Percentiles rank a stretch among this genome's conserved stretches.
These are phyloP conservation scores for Teunomyces panamensis DNA, from an alignment of 805 yeast species.

Conservation along the genomic window DNA sequence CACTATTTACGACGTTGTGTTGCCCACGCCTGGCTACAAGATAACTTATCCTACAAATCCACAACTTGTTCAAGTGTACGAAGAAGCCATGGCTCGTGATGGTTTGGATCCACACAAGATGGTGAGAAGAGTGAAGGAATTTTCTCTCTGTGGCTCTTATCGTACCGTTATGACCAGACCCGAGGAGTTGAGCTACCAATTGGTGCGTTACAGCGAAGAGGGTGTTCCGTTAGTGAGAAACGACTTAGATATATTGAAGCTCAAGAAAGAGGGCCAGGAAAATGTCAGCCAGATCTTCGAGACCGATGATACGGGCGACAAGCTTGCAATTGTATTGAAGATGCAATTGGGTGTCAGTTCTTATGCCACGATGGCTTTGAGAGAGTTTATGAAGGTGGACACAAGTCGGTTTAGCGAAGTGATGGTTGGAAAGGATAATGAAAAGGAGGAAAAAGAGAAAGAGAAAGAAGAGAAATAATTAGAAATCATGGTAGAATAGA, in stretches of 20 bases:
- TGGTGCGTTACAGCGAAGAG: constrained; percentile 60
- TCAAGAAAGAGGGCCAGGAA: constrained; percentile 20
- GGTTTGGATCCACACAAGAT: constrained; percentile 80
- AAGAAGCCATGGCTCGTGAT: constrained; percentile 72
- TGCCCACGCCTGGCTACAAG: constrained; percentile 97
- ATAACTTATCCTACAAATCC: constrained; percentile 78
- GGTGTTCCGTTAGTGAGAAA: constrained; percentile 74
- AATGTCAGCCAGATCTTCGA: constrained; percentile 20
- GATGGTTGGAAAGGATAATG: constrained; percentile 7
- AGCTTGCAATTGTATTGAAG: constrained; percentile 68
- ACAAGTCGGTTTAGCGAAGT: constrained; percentile 42
- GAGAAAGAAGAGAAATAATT: background rate
- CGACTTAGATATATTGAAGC: constrained; percentile 53
- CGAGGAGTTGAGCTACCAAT: constrained; percentile 54
- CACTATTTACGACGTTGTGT: constrained; percentile 76
- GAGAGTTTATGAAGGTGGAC: constrained; percentile 83
- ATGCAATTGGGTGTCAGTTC: constrained; percentile 81
- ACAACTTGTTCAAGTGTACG: constrained; percentile 57
- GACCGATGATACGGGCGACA: constrained; percentile 28
- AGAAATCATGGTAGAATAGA: background rate
- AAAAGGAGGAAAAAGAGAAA: background rate
- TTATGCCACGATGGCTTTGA: constrained; percentile 95
- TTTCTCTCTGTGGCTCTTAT: constrained; percentile 89
- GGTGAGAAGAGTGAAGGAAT: constrained; percentile 83
- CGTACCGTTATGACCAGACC: constrained; percentile 72